Evolutionary conservation across 2,329 filamentous ascomycete genomes (phyloP), one percentile per base, ranked within the genome.

Genomic region (Xylaria sp.): DNA sequence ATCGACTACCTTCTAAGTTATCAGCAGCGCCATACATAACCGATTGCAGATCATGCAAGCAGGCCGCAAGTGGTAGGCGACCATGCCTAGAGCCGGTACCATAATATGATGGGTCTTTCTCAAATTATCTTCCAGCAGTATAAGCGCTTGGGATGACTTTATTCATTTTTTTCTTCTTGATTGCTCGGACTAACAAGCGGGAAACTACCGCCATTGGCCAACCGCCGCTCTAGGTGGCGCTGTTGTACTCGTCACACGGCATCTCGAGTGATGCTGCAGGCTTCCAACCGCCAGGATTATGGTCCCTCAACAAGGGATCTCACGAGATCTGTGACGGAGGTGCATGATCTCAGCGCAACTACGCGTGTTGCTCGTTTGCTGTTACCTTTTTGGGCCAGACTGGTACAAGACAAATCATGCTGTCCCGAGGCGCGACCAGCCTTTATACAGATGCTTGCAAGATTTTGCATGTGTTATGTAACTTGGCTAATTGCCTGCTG

Each of bases 331-430:
- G 66, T 65, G 69, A 65, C 66, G 66, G 67, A 59, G 49, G 68
- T 74, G 72, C 73, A 74, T 75, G 70, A 74, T 74, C 72, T 75
- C 67, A 64, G 67, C 67, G 72, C 68, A 71, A 64, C 66, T 67
- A 70, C 64, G 70, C 71, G 67, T 68, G 63, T 67, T 64, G 61
- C 68, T 75, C 73, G 73, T 75, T 69, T 75, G 68, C 65, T 63
- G 70, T 74, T 75, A 70, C 73, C 71, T 62, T 71, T 74, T 69
- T 70, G 61, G 71, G 72, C 63, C 65, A 69, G 64, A 54, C 45
- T 60, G 56, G 61, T 67, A 61, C 19, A 42, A 38, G 21, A 40
- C 19, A 4, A n/a, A 47, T 49, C 40, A 52, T 51, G 25, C 40
- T 49, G 17, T 8, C 15, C 52, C 47, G 19, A 17, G 15, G 15